Evolutionary conservation across 2,329 filamentous ascomycete genomes (phyloP), one percentile per base, ranked within the genome.

Genomic region (Fusarium cicatricum): DNA sequence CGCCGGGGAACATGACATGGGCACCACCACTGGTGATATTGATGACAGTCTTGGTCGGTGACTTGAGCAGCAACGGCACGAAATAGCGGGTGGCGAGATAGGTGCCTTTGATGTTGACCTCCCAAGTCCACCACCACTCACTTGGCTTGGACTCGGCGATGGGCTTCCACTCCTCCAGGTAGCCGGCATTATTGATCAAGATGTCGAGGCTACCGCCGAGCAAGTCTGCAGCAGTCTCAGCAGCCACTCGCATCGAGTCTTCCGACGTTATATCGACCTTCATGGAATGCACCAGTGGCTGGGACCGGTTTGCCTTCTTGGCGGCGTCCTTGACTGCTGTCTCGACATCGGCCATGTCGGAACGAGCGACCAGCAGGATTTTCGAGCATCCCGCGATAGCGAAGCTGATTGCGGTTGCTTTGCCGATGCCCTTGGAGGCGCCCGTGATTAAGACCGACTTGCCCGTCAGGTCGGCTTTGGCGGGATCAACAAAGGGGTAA

Each of bases 311-410:
- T 0, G 73, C 74, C 3, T 56, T 52, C 1, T 56, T 63, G 1
- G 75, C 74, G 1, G 75, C 75, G 3, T 67, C 61, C 10, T 71
- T 71, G 3, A 80, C 76, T 3, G 55, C 44, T 1, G 60, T 66
- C 2, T 64, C 57, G 62, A 62, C 49, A 0, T 79, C 65, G 0
- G 73, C 67, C 6, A 74, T 71, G 16, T 73, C 64, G 2, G 79
- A 82, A 14, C 85, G 80, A 0, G 84, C 84, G 3, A 74, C 77
- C 4, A 88, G 72, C 9, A 80, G 78, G 50, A 89, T 82, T 21
- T 71, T 68, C 0, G 78, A 76, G 14, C 79, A 81, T 3, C 82
- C 80, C 2, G 84, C 83, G 56, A 72, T 74, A 9, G 84, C 85
- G 63, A 80, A 88, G 4, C 81, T 78, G 15, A 82, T 66, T 1